These are phyloP conservation scores for Hypomontagnella submonticulosa DNA, from an alignment of 495 filamentous ascomycete genomes.

Conservation along the genomic window DNA sequence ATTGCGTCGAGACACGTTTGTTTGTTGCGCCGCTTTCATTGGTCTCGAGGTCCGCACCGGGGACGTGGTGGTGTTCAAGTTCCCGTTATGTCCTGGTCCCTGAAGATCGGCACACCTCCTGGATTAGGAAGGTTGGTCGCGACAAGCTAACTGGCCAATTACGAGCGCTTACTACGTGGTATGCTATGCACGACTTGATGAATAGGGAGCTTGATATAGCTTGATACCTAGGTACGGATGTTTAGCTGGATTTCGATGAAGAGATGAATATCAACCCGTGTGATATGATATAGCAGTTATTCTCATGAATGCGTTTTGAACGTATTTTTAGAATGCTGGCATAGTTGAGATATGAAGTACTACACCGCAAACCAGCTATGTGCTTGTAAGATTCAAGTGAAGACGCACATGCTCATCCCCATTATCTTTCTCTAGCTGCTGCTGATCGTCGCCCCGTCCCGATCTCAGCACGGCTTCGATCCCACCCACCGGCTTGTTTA, in stretches of 20 bases:
- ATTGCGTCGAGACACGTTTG: constrained; percentile 29
- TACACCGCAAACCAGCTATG: constrained; percentile 3
- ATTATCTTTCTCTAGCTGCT: constrained; percentile 6
- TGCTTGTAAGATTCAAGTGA: background rate
- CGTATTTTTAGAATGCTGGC: constrained; percentile 1
- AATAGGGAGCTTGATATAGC: constrained; percentile 27
- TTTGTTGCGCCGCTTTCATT: constrained; percentile 27
- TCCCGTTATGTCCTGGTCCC: constrained; percentile 21
- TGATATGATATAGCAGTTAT: constrained; percentile 5
- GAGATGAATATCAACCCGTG: constrained; percentile 1
- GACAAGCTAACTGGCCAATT: constrained; percentile 26
- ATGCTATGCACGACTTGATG: constrained; percentile 34
- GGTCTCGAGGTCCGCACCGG: constrained; percentile 21
- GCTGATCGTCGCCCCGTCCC: constrained; percentile 31
- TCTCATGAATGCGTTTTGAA: background rate
- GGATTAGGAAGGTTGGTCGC: constrained; percentile 41
- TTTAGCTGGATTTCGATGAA: constrained; percentile 19
- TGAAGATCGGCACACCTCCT: constrained; percentile 39
- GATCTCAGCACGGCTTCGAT: constrained; percentile 33
- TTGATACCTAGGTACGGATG: constrained; percentile 14
- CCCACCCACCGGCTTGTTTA: constrained; percentile 29
- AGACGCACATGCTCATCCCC: constrained; percentile 4
- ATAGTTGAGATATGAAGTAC: background rate
- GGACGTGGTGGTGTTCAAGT: background rate
- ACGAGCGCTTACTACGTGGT: constrained; percentile 12